A percentile compares a stretch with the other conserved stretches of the same genome.
Evolutionary conservation across 2,329 filamentous ascomycete genomes (phyloP).

Genomic region (Alternaria atra): DNA sequence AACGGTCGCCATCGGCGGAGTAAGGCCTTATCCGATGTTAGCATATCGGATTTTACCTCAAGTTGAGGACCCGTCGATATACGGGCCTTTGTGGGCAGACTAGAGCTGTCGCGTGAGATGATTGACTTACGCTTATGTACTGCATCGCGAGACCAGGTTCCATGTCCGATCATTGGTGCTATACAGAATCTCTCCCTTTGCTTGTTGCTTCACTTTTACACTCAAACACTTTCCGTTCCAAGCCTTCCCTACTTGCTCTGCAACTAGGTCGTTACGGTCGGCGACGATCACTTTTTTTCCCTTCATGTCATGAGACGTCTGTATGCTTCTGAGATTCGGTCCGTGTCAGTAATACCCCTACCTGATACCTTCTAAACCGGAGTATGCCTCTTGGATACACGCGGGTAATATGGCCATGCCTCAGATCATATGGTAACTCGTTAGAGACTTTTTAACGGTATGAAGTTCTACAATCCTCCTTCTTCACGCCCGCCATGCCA

Average conservation of each 20-base stretch:
- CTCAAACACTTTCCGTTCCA: neutral
- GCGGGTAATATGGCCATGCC: neutral
- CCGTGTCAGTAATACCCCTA: neutral
- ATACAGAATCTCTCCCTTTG: neutral
- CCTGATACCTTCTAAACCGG: neutral
- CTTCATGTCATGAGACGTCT: neutral
- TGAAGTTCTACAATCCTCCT: neutral
- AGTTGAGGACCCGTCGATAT: neutral
- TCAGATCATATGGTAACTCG: neutral
- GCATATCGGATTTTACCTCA: neutral
- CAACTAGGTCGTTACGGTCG: neutral
- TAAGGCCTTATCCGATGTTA: neutral
- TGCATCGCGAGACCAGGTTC: neutral
- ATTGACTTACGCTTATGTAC: conserved; percentile 5
- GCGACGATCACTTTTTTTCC: neutral
- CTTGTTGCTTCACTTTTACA: conserved; percentile 5
- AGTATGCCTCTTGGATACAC: neutral
- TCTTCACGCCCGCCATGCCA: neutral
- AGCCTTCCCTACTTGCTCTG: neutral
- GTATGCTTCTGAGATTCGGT: neutral
- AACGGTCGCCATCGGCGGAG: neutral
- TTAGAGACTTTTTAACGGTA: neutral
- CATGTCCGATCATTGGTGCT: conserved; percentile 3
- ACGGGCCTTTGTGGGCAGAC: neutral
- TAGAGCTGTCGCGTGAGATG: conserved; percentile 3